phyloP scores from a whole-genome alignment of 164 flowering plant species.

The Euptelea pleiosperma region DNA sequence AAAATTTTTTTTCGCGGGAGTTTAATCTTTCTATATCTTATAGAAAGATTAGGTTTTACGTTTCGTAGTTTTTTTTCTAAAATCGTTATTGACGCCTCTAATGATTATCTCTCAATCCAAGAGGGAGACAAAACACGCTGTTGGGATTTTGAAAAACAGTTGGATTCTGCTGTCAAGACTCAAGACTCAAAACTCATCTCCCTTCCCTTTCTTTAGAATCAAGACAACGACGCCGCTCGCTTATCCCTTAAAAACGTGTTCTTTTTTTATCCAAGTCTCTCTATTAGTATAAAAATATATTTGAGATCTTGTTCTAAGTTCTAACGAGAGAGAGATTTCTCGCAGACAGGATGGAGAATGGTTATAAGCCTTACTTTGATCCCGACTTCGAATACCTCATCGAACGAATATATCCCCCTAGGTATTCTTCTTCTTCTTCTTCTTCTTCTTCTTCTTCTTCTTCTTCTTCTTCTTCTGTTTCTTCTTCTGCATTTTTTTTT shows the following conservation, averaged over 20 bases:
- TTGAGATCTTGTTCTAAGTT: background rate
- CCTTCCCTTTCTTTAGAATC: slow-evolving; percentile 1
- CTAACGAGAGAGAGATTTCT: background rate
- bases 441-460: slow-evolving; percentile 3
- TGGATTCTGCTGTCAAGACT: slow-evolving; percentile 5
- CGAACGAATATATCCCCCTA: slow-evolving; percentile 79
- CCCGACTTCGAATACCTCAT: slow-evolving; percentile 62
- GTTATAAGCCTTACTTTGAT: slow-evolving; percentile 63
- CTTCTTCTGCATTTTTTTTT: background rate
- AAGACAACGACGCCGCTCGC: slow-evolving; percentile 10
- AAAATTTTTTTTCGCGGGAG: too few relatives aligned
- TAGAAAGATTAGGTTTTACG: too few relatives aligned
- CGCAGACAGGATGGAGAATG: slow-evolving; percentile 33
- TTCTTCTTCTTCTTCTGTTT: background rate
- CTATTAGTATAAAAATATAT: too few relatives aligned
- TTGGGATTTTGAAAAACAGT: background rate
- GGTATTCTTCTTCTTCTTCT: slow-evolving; percentile 29
- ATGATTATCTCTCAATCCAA: too few relatives aligned
- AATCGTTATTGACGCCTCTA: too few relatives aligned
- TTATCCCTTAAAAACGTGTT: slow-evolving; percentile 7
- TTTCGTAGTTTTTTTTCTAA: too few relatives aligned
- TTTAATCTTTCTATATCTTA: too few relatives aligned
- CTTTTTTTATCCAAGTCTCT: background rate
- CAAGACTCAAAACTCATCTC: background rate
- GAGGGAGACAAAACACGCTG: too few relatives aligned